phyloP scores from a whole-genome alignment of 2,329 filamentous ascomycete species.

The Colletotrichum somersetense region DNA sequence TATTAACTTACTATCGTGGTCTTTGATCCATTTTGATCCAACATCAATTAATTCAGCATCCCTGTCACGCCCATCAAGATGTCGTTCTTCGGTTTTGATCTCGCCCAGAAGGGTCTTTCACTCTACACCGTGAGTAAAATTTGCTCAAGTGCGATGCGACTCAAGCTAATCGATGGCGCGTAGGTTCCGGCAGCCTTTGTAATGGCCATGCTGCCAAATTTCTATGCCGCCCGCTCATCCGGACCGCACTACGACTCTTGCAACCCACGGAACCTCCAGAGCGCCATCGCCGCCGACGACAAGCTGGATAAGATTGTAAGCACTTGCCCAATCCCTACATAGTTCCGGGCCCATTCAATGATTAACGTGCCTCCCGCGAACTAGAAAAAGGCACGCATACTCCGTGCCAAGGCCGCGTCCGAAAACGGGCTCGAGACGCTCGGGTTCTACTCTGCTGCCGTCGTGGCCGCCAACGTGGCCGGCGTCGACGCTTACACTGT shows the following conservation, averaged over 20 bases:
- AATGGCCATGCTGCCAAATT: constrained; percentile 52
- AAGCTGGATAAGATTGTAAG: constrained; percentile 48
- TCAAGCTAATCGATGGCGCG: background rate
- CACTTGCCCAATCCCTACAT: constrained; percentile 2
- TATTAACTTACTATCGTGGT: background rate
- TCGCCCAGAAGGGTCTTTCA: constrained; percentile 53
- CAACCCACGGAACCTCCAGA: constrained; percentile 53
- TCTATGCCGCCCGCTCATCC: constrained; percentile 49
- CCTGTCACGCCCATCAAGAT: constrained; percentile 14
- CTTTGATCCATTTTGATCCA: background rate
- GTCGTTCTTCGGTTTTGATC: constrained; percentile 49
- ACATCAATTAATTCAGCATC: background rate
- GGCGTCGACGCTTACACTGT: constrained; percentile 53
- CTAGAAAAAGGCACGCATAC: constrained; percentile 65
- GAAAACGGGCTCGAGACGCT: constrained; percentile 60
- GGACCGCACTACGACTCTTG: constrained; percentile 54
- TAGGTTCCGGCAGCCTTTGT: constrained; percentile 58
- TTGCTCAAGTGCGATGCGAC: constrained; percentile 12
- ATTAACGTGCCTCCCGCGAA: background rate
- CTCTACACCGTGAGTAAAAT: constrained; percentile 48
- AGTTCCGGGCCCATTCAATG: background rate
- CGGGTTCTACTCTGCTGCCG: constrained; percentile 56
- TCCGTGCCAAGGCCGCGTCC: constrained; percentile 65
- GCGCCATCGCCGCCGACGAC: constrained; percentile 50
- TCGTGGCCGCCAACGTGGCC: constrained; percentile 61